Evolutionary conservation across 495 filamentous ascomycete genomes (phyloP).

Genomic region (Podospora tetraspora): DNA sequence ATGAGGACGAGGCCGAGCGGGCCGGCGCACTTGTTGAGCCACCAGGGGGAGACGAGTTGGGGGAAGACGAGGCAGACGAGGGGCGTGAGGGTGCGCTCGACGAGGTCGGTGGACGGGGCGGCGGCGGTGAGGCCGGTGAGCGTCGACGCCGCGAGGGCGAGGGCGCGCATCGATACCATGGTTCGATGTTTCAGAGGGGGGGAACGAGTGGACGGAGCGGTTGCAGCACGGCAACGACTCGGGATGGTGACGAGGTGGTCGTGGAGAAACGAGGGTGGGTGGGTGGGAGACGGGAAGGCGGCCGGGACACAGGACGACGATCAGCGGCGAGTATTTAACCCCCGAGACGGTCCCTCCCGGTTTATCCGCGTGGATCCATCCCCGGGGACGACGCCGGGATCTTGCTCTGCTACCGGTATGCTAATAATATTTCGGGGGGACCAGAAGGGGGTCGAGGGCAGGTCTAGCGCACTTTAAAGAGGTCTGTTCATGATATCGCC

Average conservation of each 20-base stretch:
- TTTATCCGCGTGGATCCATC: not conserved
- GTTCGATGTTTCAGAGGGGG: not conserved
- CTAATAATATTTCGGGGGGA: not conserved
- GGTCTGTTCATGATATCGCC: not conserved
- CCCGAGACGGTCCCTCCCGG: not conserved
- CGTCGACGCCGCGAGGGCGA: conserved; percentile 1
- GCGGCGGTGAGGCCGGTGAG: not conserved
- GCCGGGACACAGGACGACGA: not conserved
- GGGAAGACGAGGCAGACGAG: conserved; percentile 18
- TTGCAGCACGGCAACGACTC: not conserved
- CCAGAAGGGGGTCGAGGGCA: not conserved
- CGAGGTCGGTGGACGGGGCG: conserved; percentile 1
- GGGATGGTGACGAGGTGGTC: not conserved
- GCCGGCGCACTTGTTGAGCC: conserved; percentile 17
- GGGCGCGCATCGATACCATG: conserved; percentile 10
- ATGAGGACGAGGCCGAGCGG: conserved; percentile 19
- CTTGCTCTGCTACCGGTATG: not conserved
- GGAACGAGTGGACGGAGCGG: not conserved
- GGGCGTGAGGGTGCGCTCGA: conserved; percentile 19
- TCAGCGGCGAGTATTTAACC: not conserved
- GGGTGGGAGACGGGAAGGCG: not conserved
- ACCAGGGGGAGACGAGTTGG: conserved; percentile 19
- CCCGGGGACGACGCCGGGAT: too few species aligned
- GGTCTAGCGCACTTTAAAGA: not conserved
- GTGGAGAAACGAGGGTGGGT: not conserved